Conservation (phyloP, 2,329 filamentous ascomycete genomes). For the Fusarium cyanostomum region DNA sequence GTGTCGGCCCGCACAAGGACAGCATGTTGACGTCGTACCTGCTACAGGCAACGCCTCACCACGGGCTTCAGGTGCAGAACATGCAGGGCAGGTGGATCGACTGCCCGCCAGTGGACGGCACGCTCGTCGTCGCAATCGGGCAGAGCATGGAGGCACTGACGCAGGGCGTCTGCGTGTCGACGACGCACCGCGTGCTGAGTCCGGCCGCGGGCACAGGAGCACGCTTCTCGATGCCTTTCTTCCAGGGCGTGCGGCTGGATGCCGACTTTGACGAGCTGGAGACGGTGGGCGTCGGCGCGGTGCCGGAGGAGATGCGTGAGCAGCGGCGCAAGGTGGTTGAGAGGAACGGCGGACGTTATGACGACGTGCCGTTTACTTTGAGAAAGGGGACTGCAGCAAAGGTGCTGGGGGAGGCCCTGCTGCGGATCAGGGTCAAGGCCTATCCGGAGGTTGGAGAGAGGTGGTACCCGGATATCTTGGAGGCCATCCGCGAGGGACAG, state of each 20-base stretch:
- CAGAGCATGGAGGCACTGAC: background rate
- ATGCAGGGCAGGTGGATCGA: background rate
- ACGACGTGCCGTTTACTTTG: background rate
- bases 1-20: background rate
- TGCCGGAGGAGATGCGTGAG: background rate
- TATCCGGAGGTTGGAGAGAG: background rate
- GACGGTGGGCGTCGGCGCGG: background rate
- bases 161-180: background rate
- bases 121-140: background rate
- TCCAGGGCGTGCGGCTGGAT: background rate
- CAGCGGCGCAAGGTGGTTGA: no score
- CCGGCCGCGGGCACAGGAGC: background rate
- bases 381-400: background rate
- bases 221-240: background rate
- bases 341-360: background rate
- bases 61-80: background rate
- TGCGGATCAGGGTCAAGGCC: background rate
- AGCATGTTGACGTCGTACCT: background rate
- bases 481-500: background rate
- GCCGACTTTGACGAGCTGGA: background rate
- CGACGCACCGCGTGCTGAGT: background rate
- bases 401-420: background rate
- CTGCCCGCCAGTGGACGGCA: background rate
- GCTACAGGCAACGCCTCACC: background rate
- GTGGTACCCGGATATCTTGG: slow-evolving; percentile 1